A percentile compares a stretch with the other conserved stretches of the same genome.
phyloP scores from a whole-genome alignment of 2,329 filamentous ascomycete species.

The Trichophyton equinum region DNA sequence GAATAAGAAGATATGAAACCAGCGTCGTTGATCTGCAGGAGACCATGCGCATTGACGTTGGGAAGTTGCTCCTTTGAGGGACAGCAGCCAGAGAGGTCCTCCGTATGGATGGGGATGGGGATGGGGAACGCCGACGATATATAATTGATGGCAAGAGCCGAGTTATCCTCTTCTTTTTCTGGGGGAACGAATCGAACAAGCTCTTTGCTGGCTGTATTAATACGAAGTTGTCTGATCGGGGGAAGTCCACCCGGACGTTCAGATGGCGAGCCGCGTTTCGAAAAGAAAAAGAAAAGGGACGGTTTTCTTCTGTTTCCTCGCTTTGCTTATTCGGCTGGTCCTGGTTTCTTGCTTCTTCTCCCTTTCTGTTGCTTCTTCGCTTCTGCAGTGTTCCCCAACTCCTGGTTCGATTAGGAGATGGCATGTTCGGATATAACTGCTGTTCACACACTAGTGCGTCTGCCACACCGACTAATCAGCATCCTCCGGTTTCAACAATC shows the following conservation, averaged over 20 bases:
- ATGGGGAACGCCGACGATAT: neutral
- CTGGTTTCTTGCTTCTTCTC: neutral
- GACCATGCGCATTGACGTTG: constrained; percentile 1
- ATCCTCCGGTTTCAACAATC: neutral
- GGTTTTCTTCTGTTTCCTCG: neutral
- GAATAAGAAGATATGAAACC: neutral
- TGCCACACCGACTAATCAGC: neutral
- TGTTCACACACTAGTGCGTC: neutral
- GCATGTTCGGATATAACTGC: neutral
- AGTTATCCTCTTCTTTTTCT: too few species aligned
- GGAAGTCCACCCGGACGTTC: neutral
- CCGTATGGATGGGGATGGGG: too few species aligned
- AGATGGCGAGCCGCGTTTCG: neutral
- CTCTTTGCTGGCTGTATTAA: neutral
- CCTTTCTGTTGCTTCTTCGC: neutral
- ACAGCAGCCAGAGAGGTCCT: neutral
- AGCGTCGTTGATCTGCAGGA: neutral
- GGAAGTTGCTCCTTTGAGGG: neutral
- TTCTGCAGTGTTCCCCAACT: neutral
- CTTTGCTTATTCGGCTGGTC: neutral
- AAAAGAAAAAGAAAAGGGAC: neutral
- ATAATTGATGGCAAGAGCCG: neutral
- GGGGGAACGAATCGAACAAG: too few species aligned
- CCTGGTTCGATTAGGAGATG: neutral
- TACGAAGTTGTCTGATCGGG: neutral